A percentile compares a stretch with the other conserved stretches of the same genome.
Evolutionary conservation across 441 rosid species (phyloP).

Genomic region (Gossypium trilobum): DNA sequence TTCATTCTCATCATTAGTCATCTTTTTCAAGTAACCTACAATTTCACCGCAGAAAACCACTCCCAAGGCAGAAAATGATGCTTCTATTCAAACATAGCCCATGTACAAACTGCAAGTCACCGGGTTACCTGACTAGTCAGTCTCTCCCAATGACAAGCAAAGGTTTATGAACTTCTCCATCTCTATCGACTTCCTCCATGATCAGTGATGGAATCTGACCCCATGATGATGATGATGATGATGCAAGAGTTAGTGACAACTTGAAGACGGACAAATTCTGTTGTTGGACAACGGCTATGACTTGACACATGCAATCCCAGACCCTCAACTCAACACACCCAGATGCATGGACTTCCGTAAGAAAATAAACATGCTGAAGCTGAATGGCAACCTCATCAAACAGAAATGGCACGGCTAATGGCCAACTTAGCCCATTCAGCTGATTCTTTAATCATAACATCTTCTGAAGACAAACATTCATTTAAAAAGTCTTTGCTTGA

Average conservation of each 20-base stretch:
- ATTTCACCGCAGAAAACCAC: neutral
- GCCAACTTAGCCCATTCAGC: conserved; percentile 70
- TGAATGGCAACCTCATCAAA: conserved; percentile 31
- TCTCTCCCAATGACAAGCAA: neutral
- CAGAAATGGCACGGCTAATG: conserved; percentile 51
- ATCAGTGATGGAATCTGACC: conserved; percentile 12
- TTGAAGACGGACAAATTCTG: conserved; percentile 27
- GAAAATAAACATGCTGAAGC: conserved; percentile 8
- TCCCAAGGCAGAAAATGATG: neutral
- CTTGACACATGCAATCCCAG: conserved; percentile 40
- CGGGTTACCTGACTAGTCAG: neutral
- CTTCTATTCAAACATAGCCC: neutral
- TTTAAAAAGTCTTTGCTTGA: conserved; percentile 61
- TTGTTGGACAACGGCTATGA: conserved; percentile 28
- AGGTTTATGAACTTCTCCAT: conserved; percentile 19
- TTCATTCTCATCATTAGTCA: neutral
- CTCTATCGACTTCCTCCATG: conserved; percentile 18
- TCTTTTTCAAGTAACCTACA: neutral
- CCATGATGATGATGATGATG: conserved; percentile 13
- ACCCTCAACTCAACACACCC: conserved; percentile 53
- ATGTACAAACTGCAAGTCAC: neutral
- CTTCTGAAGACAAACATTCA: conserved; percentile 60
- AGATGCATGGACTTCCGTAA: conserved; percentile 50
- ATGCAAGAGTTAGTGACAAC: conserved; percentile 28
- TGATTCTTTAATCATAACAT: conserved; percentile 48